Evolutionary conservation across 23 red algal species (phyloP).

Genomic region (Gracilaria domingensis): DNA sequence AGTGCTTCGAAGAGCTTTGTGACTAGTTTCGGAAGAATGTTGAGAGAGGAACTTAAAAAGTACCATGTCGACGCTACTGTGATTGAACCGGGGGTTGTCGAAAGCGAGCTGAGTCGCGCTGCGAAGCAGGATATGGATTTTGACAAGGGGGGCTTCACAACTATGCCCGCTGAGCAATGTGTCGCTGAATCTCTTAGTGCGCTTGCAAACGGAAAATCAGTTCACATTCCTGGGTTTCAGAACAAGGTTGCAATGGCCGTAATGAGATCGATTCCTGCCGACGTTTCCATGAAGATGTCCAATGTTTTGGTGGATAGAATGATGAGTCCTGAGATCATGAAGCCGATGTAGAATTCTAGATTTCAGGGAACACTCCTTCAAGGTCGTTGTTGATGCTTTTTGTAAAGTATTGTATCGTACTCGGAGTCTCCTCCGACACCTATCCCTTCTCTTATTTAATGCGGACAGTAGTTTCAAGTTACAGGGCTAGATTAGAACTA

Average conservation of each 20-base stretch:
- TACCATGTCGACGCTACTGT: not conserved
- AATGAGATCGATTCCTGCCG: conserved; percentile 19
- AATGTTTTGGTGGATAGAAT: not conserved
- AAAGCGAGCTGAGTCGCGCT: conserved; percentile 27
- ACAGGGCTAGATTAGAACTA: too few relatives aligned
- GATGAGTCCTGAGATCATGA: conserved; percentile 13
- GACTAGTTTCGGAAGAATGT: not conserved
- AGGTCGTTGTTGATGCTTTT: not conserved
- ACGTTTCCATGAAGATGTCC: not conserved
- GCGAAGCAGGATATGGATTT: conserved; percentile 4
- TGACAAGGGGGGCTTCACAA: not conserved
- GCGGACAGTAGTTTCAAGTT: too few relatives aligned
- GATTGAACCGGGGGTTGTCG: conserved; percentile 40
- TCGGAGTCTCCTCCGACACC: too few relatives aligned
- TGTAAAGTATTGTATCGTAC: too few relatives aligned
- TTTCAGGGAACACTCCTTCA: not conserved
- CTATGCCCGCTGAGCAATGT: conserved; percentile 6
- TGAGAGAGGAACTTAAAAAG: conserved; percentile 13
- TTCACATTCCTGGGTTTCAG: conserved; percentile 4
- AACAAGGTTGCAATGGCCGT: conserved; percentile 18
- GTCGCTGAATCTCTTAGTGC: conserved; percentile 12
- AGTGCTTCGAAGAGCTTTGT: conserved; percentile 52
- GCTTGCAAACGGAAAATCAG: not conserved
- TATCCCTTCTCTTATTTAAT: too few relatives aligned
- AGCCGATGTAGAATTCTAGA: not conserved